Conservation (phyloP, 345 rosid genomes). For the Eucalyptus leucophloia region DNA sequence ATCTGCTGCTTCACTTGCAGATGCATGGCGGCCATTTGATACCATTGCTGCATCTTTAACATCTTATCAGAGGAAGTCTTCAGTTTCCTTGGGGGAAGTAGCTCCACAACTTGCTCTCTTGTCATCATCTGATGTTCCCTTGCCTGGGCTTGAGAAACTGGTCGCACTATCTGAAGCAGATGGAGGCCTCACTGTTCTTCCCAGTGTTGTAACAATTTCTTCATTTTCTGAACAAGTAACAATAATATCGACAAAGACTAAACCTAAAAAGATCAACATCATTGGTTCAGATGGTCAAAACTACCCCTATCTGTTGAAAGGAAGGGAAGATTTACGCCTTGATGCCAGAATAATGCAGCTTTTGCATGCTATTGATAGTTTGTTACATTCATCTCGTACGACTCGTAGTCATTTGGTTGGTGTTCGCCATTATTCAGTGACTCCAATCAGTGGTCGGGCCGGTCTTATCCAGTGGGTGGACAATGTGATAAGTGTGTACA, state of each 20-base stretch:
- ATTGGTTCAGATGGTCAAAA: constrained; percentile 88
- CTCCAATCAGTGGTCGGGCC: constrained; percentile 91
- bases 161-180: constrained; percentile 38
- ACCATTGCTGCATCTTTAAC: constrained; percentile 76
- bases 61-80: constrained; percentile 73
- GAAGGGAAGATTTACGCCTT: constrained; percentile 93
- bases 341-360: constrained; percentile 98
- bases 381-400: constrained; percentile 41
- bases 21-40: constrained; percentile 85
- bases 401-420: constrained; percentile 42
- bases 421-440: constrained; percentile 77
- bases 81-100: constrained; percentile 70
- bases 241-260: constrained; percentile 81
- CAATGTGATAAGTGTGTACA: constrained; percentile 73
- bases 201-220: constrained; percentile 61
- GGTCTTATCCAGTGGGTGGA: constrained; percentile 96
- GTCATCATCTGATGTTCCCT: constrained; percentile 84
- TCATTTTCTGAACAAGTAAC: constrained; percentile 61
- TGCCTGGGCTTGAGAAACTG: constrained; percentile 95
- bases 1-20: constrained; percentile 61
- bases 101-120: constrained; percentile 74
- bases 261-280: constrained; percentile 83
- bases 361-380: constrained; percentile 76
- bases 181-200: constrained; percentile 23
- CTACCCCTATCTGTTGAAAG: constrained; percentile 77